Evolutionary conservation across 768 basidiomycete species (phyloP).

Genomic region (Mycena polygramma): DNA sequence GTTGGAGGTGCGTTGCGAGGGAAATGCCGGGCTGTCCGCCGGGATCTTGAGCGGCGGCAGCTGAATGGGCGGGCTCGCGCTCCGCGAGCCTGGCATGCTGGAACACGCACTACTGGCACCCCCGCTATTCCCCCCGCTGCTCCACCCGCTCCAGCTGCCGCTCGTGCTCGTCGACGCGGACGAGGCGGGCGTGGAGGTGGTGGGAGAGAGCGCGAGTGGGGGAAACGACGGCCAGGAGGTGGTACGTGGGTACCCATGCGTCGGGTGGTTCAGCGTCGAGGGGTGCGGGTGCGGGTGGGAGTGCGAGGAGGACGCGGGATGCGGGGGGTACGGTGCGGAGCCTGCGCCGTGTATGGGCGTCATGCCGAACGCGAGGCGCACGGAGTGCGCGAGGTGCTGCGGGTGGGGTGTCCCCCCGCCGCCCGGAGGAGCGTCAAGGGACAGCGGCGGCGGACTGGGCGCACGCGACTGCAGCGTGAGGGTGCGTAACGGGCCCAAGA

Average conservation of each 20-base stretch:
- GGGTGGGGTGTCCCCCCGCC: slow-evolving; percentile 56
- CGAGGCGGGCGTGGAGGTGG: not conserved
- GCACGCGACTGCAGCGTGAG: slow-evolving; percentile 81
- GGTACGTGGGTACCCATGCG: slow-evolving; percentile 56
- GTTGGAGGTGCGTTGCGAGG: slow-evolving; percentile 1
- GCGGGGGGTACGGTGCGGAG: slow-evolving; percentile 35
- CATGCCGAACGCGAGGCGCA: slow-evolving; percentile 92
- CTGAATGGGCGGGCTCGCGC: slow-evolving; percentile 79
- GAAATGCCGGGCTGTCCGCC: slow-evolving; percentile 15
- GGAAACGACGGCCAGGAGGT: slow-evolving; percentile 46
- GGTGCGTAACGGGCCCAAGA: slow-evolving; percentile 82
- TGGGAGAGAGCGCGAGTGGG: slow-evolving; percentile 28
- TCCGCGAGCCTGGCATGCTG: slow-evolving; percentile 68
- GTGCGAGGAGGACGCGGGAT: slow-evolving; percentile 7
- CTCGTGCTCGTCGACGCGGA: not conserved
- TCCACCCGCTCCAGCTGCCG: slow-evolving; percentile 31
- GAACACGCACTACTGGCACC: slow-evolving; percentile 17
- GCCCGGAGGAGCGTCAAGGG: slow-evolving; percentile 58
- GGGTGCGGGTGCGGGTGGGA: slow-evolving; percentile 36
- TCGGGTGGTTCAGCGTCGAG: slow-evolving; percentile 32
- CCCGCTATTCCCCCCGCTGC: not conserved
- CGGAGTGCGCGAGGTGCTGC: slow-evolving; percentile 84
- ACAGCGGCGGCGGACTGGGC: slow-evolving; percentile 78
- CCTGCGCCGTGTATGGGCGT: slow-evolving; percentile 74
- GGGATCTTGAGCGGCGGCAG: slow-evolving; percentile 72